Percentiles rank a stretch among this genome's conserved stretches.
Evolutionary conservation across 306 rosid genomes (phyloP).

Genomic region (Cucumis melo): DNA sequence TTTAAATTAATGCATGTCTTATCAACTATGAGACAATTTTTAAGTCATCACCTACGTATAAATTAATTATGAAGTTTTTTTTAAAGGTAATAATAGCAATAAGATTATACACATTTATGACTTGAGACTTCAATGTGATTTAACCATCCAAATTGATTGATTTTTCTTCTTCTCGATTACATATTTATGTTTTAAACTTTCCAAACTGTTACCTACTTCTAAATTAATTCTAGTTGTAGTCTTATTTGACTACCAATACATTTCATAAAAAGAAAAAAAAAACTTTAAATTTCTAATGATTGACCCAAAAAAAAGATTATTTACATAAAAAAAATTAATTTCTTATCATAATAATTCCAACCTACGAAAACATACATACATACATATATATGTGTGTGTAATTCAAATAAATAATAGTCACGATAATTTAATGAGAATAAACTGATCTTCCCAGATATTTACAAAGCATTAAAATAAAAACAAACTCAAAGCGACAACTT

Average conservation of each 20-base stretch:
- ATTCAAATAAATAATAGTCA: neutral
- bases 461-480: neutral
- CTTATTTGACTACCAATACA: neutral
- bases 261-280: neutral
- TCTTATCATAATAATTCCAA: neutral
- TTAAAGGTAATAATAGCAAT: no score
- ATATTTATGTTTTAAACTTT: neutral
- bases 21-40: no score
- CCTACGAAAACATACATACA: neutral
- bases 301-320: neutral
- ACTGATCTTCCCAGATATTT: neutral
- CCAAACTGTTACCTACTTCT: neutral
- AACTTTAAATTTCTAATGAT: neutral
- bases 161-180: neutral
- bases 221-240: neutral
- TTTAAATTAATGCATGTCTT: no score
- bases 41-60: no score
- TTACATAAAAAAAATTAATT: neutral
- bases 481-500: neutral
- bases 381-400: no score
- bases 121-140: neutral
- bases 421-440: neutral
- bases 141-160: neutral
- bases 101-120: neutral
- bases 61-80: no score